phyloP scores from a whole-genome alignment of 371 early-diverging fungal species.

The Phascolomyces articulosus region DNA sequence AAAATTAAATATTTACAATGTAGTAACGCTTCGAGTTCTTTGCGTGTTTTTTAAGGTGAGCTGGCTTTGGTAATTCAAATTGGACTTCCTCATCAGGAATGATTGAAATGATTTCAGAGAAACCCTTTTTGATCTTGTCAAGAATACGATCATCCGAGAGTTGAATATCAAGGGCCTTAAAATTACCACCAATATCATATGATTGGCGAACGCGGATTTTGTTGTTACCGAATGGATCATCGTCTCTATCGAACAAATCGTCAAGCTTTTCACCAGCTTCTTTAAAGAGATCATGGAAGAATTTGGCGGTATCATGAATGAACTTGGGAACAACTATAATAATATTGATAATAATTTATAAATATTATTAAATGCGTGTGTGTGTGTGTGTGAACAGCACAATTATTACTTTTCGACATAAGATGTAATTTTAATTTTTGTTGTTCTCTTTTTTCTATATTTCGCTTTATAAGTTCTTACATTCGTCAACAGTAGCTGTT shows the following conservation, averaged over 20 bases:
- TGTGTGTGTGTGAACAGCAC: too few relatives aligned
- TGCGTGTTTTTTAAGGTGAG: background rate
- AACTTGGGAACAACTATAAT: constrained; percentile 27
- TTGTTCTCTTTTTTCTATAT: background rate
- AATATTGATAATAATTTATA: constrained; percentile 4
- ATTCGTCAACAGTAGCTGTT: constrained; percentile 29
- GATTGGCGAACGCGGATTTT: constrained; percentile 32
- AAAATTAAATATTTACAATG: constrained; percentile 13
- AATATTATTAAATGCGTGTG: too few relatives aligned
- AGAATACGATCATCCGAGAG: constrained; percentile 28
- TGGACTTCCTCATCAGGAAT: constrained; percentile 42
- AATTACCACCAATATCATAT: constrained; percentile 29
- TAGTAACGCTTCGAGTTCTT: constrained; percentile 27
- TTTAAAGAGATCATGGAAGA: constrained; percentile 37
- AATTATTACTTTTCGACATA: too few relatives aligned
- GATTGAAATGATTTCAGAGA: constrained; percentile 34
- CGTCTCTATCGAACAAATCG: constrained; percentile 11
- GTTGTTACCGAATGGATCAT: constrained; percentile 15
- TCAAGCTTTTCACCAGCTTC: constrained; percentile 24
- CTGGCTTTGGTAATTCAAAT: constrained; percentile 32
- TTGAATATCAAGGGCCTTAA: constrained; percentile 37
- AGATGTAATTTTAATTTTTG: too few relatives aligned
- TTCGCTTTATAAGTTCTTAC: constrained; percentile 18
- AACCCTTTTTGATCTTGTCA: constrained; percentile 11
- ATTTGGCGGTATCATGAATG: constrained; percentile 1